These are phyloP conservation scores for Gracilaria caudata DNA, from an alignment of 23 red algal species.

Conservation along the genomic window DNA sequence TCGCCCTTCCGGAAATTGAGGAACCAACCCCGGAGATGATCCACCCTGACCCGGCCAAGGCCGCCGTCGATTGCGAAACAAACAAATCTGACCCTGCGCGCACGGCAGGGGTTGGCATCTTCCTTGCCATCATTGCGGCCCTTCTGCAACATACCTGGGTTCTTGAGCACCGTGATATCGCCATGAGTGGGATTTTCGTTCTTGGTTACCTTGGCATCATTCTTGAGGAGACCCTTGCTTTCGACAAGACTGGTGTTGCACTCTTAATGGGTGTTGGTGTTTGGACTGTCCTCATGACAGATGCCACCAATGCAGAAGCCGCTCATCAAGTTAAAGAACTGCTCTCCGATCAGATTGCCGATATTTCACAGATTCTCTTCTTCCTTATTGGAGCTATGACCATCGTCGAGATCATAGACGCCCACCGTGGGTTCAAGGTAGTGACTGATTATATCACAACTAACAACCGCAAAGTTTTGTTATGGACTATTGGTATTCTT, in stretches of 20 bases:
- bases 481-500: conserved; percentile 88
- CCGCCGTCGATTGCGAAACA: conserved; percentile 24
- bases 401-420: conserved; percentile 98
- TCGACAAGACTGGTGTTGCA: conserved; percentile 93
- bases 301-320: conserved; percentile 12
- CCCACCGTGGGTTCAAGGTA: conserved; percentile 91
- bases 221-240: conserved; percentile 88
- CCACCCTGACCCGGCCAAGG: conserved; percentile 42
- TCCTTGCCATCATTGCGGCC: conserved; percentile 58
- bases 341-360: conserved; percentile 63
- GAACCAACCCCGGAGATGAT: conserved; percentile 44
- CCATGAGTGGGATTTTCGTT: conserved; percentile 85
- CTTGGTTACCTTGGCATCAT: conserved; percentile 92
- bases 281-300: conserved; percentile 81
- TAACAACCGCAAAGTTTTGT: conserved; percentile 57
- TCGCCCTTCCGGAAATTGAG: neutral
- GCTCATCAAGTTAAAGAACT: conserved; percentile 43
- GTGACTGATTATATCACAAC: conserved; percentile 90
- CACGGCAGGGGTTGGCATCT: conserved; percentile 49
- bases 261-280: conserved; percentile 87
- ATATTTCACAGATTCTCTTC: conserved; percentile 88
- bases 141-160: conserved; percentile 89
- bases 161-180: conserved; percentile 64
- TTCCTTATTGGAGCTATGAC: conserved; percentile 98
- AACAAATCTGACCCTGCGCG: conserved; percentile 45